Conservation (phyloP, 2,329 filamentous ascomycete species). For the Pseudocercospora macadamiae region DNA sequence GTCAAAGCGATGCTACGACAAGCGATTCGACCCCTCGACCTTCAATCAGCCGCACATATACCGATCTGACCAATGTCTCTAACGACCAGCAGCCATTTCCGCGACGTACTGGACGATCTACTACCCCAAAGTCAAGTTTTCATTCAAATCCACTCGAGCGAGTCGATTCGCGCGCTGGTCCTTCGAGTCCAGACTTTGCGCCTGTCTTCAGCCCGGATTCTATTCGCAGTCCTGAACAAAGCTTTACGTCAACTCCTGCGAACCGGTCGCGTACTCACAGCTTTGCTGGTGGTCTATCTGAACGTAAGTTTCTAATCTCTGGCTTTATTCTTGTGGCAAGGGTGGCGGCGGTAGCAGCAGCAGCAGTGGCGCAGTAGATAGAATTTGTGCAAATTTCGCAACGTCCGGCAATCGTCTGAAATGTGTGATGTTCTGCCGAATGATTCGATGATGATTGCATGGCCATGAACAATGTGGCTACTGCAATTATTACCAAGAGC, state of each 20-base stretch:
- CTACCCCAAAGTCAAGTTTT: not conserved
- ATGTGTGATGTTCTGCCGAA: too few relatives aligned
- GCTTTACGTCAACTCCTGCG: not conserved
- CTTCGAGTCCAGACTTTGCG: not conserved
- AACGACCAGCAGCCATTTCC: not conserved
- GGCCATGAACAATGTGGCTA: too few relatives aligned
- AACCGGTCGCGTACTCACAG: slow-evolving; percentile 8
- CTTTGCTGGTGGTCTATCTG: slow-evolving; percentile 1
- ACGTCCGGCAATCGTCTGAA: too few relatives aligned
- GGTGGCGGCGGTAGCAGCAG: not conserved
- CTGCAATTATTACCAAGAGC: too few relatives aligned
- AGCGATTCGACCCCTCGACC: not conserved
- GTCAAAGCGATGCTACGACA: not conserved
- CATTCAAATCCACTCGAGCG: not conserved
- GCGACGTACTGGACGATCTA: not conserved
- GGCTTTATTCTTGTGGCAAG: too few relatives aligned
- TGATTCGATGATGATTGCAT: too few relatives aligned
- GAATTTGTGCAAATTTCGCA: not conserved
- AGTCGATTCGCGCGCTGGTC: not conserved
- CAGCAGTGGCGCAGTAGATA: not conserved
- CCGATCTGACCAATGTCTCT: not conserved
- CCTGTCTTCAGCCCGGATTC: slow-evolving; percentile 6
- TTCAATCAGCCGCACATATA: slow-evolving; percentile 2
- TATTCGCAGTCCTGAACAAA: slow-evolving; percentile 4
- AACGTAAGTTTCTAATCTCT: slow-evolving; percentile 2